phyloP scores from a whole-genome alignment of 2,329 filamentous ascomycete species.

The Alternaria rosae region DNA sequence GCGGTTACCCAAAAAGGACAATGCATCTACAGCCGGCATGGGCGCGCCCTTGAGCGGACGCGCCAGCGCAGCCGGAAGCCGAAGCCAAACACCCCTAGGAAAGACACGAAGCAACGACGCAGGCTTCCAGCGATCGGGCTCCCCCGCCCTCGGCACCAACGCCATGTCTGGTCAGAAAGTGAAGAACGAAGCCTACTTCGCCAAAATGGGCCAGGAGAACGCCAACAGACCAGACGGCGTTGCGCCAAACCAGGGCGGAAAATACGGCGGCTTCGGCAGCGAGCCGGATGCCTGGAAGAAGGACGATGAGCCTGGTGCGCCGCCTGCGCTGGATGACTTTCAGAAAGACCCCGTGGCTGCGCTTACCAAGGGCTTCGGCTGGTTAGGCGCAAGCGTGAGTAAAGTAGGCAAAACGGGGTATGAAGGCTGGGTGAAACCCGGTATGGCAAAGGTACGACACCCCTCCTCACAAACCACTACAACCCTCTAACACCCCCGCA shows the following conservation, averaged over 20 bases:
- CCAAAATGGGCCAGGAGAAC: conserved; percentile 83
- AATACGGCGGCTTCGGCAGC: conserved; percentile 90
- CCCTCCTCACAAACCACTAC: neutral
- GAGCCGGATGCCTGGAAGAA: conserved; percentile 64
- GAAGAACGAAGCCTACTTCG: conserved; percentile 88
- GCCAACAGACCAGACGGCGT: conserved; percentile 75
- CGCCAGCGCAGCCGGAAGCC: conserved; percentile 45
- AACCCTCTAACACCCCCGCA: conserved; percentile 48
- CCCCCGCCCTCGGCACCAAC: conserved; percentile 50
- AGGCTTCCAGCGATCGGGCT: conserved; percentile 43
- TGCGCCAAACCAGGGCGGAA: conserved; percentile 89
- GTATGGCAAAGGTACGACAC: conserved; percentile 77
- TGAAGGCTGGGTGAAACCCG: conserved; percentile 89
- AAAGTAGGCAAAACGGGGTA: conserved; percentile 94
- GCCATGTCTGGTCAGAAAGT: conserved; percentile 58
- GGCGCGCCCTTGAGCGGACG: conserved; percentile 42
- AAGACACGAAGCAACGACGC: conserved; percentile 45
- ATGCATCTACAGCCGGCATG: conserved; percentile 28
- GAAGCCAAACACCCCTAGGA: conserved; percentile 50
- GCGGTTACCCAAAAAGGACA: conserved; percentile 45
- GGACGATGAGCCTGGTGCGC: conserved; percentile 51
- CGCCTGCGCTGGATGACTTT: conserved; percentile 83
- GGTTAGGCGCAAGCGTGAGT: conserved; percentile 86
- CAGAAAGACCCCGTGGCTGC: conserved; percentile 90
- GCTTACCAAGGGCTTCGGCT: conserved; percentile 90